These are phyloP conservation scores for Delphinella strobiligena DNA, from an alignment of 2,329 filamentous ascomycete genomes.

Conservation along the genomic window DNA sequence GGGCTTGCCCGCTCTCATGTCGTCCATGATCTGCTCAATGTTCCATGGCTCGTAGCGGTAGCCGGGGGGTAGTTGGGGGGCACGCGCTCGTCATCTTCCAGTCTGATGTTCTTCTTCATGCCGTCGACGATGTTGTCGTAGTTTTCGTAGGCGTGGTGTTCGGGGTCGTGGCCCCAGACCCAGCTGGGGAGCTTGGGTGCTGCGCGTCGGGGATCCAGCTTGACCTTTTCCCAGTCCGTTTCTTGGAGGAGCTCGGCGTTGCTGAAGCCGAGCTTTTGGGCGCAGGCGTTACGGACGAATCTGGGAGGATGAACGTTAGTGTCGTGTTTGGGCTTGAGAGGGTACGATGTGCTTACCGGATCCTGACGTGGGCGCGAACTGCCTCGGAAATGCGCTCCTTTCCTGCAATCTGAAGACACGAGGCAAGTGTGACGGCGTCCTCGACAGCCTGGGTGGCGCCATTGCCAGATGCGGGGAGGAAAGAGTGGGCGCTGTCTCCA, in stretches of 20 bases:
- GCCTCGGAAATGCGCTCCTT: conserved; percentile 26
- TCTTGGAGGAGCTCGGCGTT: conserved; percentile 36
- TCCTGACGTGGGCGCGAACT: conserved; percentile 28
- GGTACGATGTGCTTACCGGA: conserved; percentile 30
- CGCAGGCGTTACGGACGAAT: conserved; percentile 36
- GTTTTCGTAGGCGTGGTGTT: conserved; percentile 32
- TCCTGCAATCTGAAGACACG: conserved; percentile 33
- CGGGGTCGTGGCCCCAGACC: conserved; percentile 35
- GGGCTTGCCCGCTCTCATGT: conserved; percentile 21
- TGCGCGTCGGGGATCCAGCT: conserved; percentile 30
- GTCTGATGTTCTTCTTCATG: conserved; percentile 28
- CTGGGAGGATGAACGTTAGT: conserved; percentile 14
- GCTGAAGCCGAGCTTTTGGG: conserved; percentile 36
- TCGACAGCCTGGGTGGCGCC: conserved; percentile 38
- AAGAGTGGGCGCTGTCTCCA: conserved; percentile 34
- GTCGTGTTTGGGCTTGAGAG: too few relatives aligned
- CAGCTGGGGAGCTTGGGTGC: conserved; percentile 34
- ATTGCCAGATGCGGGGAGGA: conserved; percentile 32
- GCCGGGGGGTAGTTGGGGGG: conserved; percentile 32
- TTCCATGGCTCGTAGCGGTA: conserved; percentile 27
- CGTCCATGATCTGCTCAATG: conserved; percentile 30
- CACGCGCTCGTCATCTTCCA: conserved; percentile 29
- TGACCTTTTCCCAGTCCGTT: conserved; percentile 37
- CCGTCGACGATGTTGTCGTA: conserved; percentile 29
- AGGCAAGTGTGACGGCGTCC: conserved; percentile 32